Percentiles rank a stretch among this genome's conserved stretches.
phyloP scores from a whole-genome alignment of 2,329 filamentous ascomycete genomes.

The Akanthomyces muscarius region DNA sequence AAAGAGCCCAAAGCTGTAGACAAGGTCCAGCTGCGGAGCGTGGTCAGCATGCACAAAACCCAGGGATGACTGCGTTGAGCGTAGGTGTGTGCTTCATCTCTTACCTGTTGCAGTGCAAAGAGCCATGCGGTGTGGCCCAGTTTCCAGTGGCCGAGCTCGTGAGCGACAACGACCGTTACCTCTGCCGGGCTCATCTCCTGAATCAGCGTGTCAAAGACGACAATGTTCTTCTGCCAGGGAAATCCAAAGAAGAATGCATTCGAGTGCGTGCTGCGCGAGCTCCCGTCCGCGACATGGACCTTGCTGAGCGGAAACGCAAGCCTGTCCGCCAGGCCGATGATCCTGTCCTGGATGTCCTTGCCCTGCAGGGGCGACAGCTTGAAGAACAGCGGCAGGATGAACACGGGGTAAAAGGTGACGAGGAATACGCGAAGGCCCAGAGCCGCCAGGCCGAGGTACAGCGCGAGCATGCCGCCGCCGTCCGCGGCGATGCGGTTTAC shows the following conservation, averaged over 20 bases:
- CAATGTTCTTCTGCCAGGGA: constrained; percentile 91
- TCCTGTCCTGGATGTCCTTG: constrained; percentile 82
- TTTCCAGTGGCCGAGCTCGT: constrained; percentile 97
- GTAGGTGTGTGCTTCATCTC: too few relatives aligned
- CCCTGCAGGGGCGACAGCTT: constrained; percentile 79
- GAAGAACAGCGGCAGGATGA: constrained; percentile 73
- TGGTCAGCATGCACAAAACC: too few relatives aligned
- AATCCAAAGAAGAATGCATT: constrained; percentile 92
- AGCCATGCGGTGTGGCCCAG: constrained; percentile 91
- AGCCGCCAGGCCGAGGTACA: too few relatives aligned
- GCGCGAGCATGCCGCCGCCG: too few relatives aligned
- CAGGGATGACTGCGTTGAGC: too few relatives aligned
- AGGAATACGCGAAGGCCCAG: too few relatives aligned
- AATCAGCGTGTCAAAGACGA: constrained; percentile 33
- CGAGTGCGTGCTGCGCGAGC: constrained; percentile 80
- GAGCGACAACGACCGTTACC: constrained; percentile 88
- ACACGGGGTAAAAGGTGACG: too few relatives aligned
- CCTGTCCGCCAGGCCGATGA: constrained; percentile 76
- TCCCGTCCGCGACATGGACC: constrained; percentile 89
- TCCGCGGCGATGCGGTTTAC: too few relatives aligned
- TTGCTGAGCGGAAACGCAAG: constrained; percentile 89
- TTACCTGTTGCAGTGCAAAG: constrained; percentile 75
- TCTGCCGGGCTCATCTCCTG: constrained; percentile 91
- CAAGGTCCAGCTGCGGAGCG: too few relatives aligned
- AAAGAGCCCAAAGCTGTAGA: too few relatives aligned